Evolutionary conservation across 352 stramenopile genomes (phyloP), one percentile per base, ranked within the genome.

Genomic region (Phytopythium helicoides): DNA sequence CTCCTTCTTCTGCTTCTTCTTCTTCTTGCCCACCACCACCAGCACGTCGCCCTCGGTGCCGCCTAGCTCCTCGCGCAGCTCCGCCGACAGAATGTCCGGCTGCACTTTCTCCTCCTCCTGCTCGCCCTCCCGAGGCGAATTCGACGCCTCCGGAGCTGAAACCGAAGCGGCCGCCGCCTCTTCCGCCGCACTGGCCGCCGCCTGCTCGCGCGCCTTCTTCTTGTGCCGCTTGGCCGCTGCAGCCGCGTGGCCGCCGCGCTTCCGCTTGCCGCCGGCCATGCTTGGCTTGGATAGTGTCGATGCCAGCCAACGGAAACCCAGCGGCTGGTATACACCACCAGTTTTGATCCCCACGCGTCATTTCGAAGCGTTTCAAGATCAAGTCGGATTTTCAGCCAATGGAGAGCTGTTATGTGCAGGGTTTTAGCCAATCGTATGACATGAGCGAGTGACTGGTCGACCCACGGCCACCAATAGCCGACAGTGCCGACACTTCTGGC

Each of bases 221-320:
- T 68, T 76, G 34, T 69, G 59, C 57, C 67, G 65, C 44, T 80
- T 80, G 18, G 58, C 62, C 47, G 71, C 71, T 34, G 64, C 54
- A 16, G 66, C 53, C 3, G 40, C 56, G 41, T 61, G 56, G 15
- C 63, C 64, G 23, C 64, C 47, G 48, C 68, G 63, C 55, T 87
- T 89, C 45, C 80, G 64, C 65, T 90, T 90, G 71, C 78, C 86
- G 51, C 47, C 68, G 45, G 66, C 75, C 76, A 88, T 66, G 21
- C 35, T 55, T 3, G 35, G 6, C 36, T 39, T 21, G 36, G 15
- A 8, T 9, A 40, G 33, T 28, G 18, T 3, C 52, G 15, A 45
- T 33, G 53, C 57, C 50, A 49, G 23, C 18, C 21, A 42, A 41
- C 18, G 56, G 50, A 53, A 28, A 45, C 2, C 9, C 23, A n/a